Base-by-base conservation (phyloP, 1,139 yeast genomes). In the Lizanozyma gosingica region DNA sequence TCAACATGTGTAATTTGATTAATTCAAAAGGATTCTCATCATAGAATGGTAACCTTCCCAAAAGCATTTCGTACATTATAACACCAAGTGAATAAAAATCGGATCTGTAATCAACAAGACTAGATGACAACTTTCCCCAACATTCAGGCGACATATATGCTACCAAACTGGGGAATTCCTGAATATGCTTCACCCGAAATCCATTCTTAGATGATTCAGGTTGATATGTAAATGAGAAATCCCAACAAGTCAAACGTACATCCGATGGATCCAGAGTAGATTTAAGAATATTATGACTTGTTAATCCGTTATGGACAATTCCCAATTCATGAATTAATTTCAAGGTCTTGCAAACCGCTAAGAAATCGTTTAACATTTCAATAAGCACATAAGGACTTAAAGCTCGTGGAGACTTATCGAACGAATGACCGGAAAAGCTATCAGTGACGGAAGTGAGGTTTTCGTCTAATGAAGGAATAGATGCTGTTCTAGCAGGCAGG, bases 61-160 rank as follows among this genome's bases (percentile, higher is more conserved):
- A 62, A 11, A 74, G 45, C 17, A 73, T 49, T 44, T 74, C 78
- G 47, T 76, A 74, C 35, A 76, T 46, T 3, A 76, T 66, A 18
- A 75, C 63, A 18, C 82, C 81, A 14, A 73, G 46, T 32, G 76
- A 63, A 49, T 75, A 76, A 40, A 73, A 63, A 50, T 76, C 81
- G 0, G 80, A 63, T 37, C 77, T 57, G 47, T 59, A 67, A 45
- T 74, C 79, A 6, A 72, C 74, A 2, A 65, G 56, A 33, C 63
- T 55, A 36, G 60, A 59, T 22, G 29, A 6, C 14, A 62, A 57
- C 18, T 66, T 68, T 1, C 75, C 71, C 15, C 76, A 63, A 3
- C 68, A 60, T 50, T 76, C 80, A 1, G 81, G 81, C 1, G 80
- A 68, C 47, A 73, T 66, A 46, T 67, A 76, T 0, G 77, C 76